phyloP scores from a whole-genome alignment of 1,284 basidiomycete species.

The Ustilago hordei region DNA sequence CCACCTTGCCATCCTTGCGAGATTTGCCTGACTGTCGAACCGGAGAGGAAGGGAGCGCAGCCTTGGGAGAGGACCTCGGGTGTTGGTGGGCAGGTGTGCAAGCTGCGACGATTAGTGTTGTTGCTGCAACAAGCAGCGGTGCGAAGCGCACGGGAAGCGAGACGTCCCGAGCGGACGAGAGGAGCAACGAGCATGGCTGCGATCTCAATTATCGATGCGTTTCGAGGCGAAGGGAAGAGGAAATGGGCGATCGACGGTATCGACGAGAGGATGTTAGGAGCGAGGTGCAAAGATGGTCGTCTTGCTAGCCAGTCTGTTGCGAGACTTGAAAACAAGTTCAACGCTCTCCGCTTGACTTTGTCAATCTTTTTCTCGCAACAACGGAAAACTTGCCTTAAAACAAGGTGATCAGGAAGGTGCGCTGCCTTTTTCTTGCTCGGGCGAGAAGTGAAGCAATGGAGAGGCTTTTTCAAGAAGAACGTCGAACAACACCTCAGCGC shows the following conservation, averaged over 20 bases:
- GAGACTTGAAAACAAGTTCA: conserved; percentile 11
- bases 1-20: conserved; percentile 64
- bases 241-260: not conserved
- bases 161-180: conserved; percentile 31
- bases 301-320: not conserved
- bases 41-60: conserved; percentile 63
- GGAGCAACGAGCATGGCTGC: conserved; percentile 32
- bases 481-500: conserved; percentile 14
- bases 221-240: not conserved
- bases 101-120: conserved; percentile 4
- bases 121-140: conserved; percentile 6
- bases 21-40: conserved; percentile 57
- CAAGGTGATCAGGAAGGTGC: conserved; percentile 15
- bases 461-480: conserved; percentile 3
- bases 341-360: conserved; percentile 4
- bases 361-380: conserved; percentile 32
- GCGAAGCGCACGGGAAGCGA: conserved; percentile 31
- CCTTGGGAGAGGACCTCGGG: conserved; percentile 53
- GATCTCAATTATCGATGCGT: not conserved
- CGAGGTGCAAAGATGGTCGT: not conserved
- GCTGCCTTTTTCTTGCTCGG: conserved; percentile 14
- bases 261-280: not conserved
- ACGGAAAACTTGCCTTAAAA: conserved; percentile 8
- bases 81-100: conserved; percentile 61
- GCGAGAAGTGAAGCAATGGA: conserved; percentile 16